Conservation (phyloP, 257 asterid genomes). For the Fraxinus americana region DNA sequence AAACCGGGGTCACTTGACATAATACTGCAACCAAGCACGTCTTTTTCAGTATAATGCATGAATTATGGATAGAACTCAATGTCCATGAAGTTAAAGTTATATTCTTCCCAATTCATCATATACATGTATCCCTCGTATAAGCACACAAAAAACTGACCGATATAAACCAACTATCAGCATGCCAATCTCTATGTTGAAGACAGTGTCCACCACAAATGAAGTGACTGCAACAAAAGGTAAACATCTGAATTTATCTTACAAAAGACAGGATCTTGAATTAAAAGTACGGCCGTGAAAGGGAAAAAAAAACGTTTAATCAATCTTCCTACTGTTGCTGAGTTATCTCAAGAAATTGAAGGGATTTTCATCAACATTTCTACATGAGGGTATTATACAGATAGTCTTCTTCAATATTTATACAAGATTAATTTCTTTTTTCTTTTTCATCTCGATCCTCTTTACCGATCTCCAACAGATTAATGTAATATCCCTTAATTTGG, state of each 20-base stretch:
- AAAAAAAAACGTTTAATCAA: neutral
- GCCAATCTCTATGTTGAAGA: conserved; percentile 37
- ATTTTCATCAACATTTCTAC: neutral
- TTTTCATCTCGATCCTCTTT: neutral
- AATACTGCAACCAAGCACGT: conserved; percentile 42
- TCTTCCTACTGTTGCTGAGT: neutral
- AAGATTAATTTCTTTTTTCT: neutral
- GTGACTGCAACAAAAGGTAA: conserved; percentile 35
- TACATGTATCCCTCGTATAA: conserved; percentile 8
- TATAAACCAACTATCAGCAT: conserved; percentile 41
- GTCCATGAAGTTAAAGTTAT: neutral
- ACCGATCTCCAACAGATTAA: neutral
- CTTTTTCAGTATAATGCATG: conserved; percentile 18
- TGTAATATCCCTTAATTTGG: neutral
- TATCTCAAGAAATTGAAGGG: neutral
- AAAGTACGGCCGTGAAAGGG: neutral
- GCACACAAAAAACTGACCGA: conserved; percentile 38
- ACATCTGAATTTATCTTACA: conserved; percentile 1
- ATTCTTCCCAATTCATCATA: neutral
- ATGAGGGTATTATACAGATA: too few relatives aligned
- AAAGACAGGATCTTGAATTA: neutral
- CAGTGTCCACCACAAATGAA: conserved; percentile 39
- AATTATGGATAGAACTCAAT: neutral
- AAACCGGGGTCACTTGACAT: conserved; percentile 50
- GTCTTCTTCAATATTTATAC: neutral